Percentiles rank a stretch among this genome's conserved stretches.
Conservation (phyloP, 2,329 filamentous ascomycete species). For the Arthrobotrys sinensis region DNA sequence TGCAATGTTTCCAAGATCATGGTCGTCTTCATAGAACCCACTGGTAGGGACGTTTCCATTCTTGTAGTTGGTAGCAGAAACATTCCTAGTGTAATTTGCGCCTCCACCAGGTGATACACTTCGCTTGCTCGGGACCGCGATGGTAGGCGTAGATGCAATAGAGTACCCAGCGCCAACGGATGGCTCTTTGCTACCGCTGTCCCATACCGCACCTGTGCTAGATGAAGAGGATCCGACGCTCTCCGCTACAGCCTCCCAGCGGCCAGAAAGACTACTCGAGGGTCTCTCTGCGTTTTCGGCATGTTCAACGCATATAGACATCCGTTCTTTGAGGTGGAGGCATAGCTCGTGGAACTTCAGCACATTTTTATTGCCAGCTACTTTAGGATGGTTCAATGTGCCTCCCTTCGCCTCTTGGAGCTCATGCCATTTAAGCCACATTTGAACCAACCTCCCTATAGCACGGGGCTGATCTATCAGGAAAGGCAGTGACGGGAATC, state of each 20-base stretch:
- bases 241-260: conserved; percentile 73
- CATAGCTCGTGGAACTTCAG: conserved; percentile 71
- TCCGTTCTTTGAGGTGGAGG: conserved; percentile 69
- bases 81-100: conserved; percentile 59
- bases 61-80: conserved; percentile 28
- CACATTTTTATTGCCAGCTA: conserved; percentile 68
- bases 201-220: conserved; percentile 30
- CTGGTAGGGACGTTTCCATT: conserved; percentile 37
- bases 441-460: conserved; percentile 84
- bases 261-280: conserved; percentile 69
- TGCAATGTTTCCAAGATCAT: conserved; percentile 32
- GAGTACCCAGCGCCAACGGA: conserved; percentile 11
- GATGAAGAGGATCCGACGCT: conserved; percentile 65
- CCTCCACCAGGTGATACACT: conserved; percentile 51
- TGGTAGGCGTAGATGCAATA: conserved; percentile 4
- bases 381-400: conserved; percentile 51
- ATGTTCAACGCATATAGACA: conserved; percentile 71
- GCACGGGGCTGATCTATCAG: conserved; percentile 90
- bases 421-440: conserved; percentile 78
- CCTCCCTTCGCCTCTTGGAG: conserved; percentile 66
- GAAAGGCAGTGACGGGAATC: conserved; percentile 92
- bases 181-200: conserved; percentile 34
- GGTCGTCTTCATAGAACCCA: conserved; percentile 38
- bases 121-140: conserved; percentile 13
- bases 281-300: conserved; percentile 72